Base-by-base conservation (phyloP, 2,329 filamentous ascomycete genomes). In the Colletotrichum brevisporum region DNA sequence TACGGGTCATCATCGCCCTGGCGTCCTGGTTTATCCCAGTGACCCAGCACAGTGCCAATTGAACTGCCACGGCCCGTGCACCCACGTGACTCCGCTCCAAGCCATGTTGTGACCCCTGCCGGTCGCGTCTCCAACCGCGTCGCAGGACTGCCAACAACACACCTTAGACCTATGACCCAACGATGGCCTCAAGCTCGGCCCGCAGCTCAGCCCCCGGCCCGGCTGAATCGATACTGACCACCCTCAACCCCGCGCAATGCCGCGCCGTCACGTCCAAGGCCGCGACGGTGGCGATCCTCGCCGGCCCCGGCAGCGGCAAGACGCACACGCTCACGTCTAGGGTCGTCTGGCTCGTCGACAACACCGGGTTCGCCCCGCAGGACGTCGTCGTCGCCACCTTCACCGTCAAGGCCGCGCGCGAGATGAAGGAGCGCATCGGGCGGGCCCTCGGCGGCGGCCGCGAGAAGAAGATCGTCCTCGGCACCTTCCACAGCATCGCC, bases 371-470 rank as follows among this genome's bases (percentile, higher is more conserved):
- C 74, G 88, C 89, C 65, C 95, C 95, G 75, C 90, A 92, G 82
- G 94, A 98, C 82, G 90, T 98, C 75, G 91, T 99, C 69, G 95
- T 98, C 69, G 96, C 95, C 71, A 98, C 95, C 0, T 99, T 99
- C 77, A 99, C 96, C 2, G 94, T 97, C 78, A 98, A 98, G 79
- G 95, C 96, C 1, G 94, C 95, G 18, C 89, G 85, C 18, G 95
- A 98, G 83, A 99, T 99, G 95, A 94, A 94, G 75, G 90, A 94
- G 76, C 89, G 95, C 8, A 93, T 98, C 65, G 90, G 91, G 0
- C 91, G 88, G 67, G 86, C 93, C n/a, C 85, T 98, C n/a, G 94
- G 94, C 1, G 88, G 92, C 69, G 91, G 91, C 6, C 83, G 91
- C 16, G 93, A 94, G 76, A 90, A 88, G 63, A 92, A 90, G 75